phyloP scores from a whole-genome alignment of 1,284 basidiomycete genomes.

The Nidula niveotomentosa region DNA sequence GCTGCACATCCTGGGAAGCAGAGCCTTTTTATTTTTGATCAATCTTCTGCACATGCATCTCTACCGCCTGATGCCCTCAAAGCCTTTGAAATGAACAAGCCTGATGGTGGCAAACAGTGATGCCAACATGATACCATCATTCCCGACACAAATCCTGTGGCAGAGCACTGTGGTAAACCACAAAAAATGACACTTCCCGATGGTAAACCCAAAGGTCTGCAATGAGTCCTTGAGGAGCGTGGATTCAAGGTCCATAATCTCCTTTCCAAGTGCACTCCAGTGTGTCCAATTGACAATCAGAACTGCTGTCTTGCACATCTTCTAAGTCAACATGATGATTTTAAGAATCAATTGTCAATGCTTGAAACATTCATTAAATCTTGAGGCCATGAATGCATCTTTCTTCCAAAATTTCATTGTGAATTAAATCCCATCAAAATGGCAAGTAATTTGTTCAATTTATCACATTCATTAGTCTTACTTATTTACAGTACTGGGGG shows the following conservation, averaged over 20 bases:
- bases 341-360: constrained; percentile 27
- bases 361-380: constrained; percentile 8
- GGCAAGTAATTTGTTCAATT: constrained; percentile 6
- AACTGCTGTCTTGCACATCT: constrained; percentile 31
- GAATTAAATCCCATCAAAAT: constrained; percentile 17
- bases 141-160: not conserved
- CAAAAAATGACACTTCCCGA: not conserved
- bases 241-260: constrained; percentile 7
- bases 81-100: constrained; percentile 29
- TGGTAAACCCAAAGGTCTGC: constrained; percentile 4
- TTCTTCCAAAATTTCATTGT: constrained; percentile 18
- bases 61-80: constrained; percentile 21
- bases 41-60: constrained; percentile 28
- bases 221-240: constrained; percentile 5
- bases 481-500: constrained; percentile 23
- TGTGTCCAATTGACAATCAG: constrained; percentile 22
- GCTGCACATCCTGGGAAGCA: constrained; percentile 17
- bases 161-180: not conserved
- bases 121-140: constrained; percentile 21
- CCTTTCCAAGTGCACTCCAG: constrained; percentile 19
- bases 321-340: constrained; percentile 32
- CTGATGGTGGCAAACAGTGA: constrained; percentile 24
- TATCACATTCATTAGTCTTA: not conserved
- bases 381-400: constrained; percentile 13
- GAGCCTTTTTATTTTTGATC: constrained; percentile 28